These are phyloP conservation scores for Vaccinium darrowii DNA, from an alignment of 148 eudicot genomes.

Conservation along the genomic window DNA sequence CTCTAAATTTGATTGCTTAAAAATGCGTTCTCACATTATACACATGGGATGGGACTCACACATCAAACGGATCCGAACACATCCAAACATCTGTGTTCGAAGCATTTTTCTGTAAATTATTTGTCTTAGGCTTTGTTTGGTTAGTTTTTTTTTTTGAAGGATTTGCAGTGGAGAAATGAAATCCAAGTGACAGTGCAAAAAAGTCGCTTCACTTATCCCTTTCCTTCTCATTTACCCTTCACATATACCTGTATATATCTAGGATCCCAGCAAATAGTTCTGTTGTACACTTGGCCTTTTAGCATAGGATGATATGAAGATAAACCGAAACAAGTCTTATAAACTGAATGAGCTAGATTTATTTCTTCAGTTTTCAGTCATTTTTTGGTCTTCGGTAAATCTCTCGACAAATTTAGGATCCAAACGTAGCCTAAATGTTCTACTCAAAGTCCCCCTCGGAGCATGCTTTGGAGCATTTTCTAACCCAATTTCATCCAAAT, in stretches of 20 bases:
- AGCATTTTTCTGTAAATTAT: neutral
- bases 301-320: no score
- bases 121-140: neutral
- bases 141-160: neutral
- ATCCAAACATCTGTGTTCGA: neutral
- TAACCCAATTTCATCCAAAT: no score
- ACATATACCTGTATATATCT: neutral
- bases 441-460: no score
- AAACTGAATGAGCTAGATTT: neutral
- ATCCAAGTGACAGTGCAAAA: neutral
- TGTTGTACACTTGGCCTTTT: no score
- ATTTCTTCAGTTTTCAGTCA: neutral
- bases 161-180: neutral
- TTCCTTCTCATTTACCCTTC: neutral
- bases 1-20: no score
- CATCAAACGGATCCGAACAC: neutral
- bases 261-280: neutral
- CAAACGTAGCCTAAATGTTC: neutral
- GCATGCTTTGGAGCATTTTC: no score
- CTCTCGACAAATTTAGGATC: neutral
- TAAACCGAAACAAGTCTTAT: neutral
- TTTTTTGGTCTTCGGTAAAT: neutral
- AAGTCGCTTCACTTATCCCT: neutral
- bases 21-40: neutral
- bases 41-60: neutral